Base-by-base conservation (phyloP, 257 asterid genomes). In the Solanum pimpinellifolium region DNA sequence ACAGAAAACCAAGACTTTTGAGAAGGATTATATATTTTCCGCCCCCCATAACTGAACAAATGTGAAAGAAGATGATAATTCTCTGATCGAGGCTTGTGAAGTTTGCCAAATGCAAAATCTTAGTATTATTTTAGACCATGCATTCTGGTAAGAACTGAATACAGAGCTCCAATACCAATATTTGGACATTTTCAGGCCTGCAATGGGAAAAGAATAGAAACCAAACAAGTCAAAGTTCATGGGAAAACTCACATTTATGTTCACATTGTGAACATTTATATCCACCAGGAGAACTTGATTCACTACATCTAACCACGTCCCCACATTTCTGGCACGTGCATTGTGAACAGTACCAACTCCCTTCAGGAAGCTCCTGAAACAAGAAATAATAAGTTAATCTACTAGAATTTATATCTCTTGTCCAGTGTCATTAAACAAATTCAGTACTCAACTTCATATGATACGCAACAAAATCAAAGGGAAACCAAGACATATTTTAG, bases 331-430 rank as follows among this genome's bases (percentile, higher is more conserved):
- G 94, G 92, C 99, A 97, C 74, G 98, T 92, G 91, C 99, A 97
- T 85, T 95, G 98, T n/a, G 96, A 93, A 87, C 99, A 97, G 86
- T 95, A 97, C 99, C 99, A 97, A 86, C 93, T 93, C 91, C 99
- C 99, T 91, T 96, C 99, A 70, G 99, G 99, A 85, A 97, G 91
- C 84, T 96, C 98, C 99, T 97, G 95, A 70, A 88, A 83, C 83
- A 87, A 86, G 70, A 80, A 85, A 29, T 27, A 81, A 87, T 14
- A 66, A n/a, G 77, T 86, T 76, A 87, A 83, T 89, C 42, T 33
- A 56, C 21, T 49, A 81, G 85, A 81, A 52, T 49, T 33, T 80
- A 80, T 18, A 31, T 81, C 70, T 49, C 69, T 18, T 81, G 46
- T 81, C 85, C 68, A 29, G 66, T 49, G 35, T 81, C 11, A 2